Conservation (phyloP, 2,329 filamentous ascomycete genomes). For the Pezicula neosporulosa region DNA sequence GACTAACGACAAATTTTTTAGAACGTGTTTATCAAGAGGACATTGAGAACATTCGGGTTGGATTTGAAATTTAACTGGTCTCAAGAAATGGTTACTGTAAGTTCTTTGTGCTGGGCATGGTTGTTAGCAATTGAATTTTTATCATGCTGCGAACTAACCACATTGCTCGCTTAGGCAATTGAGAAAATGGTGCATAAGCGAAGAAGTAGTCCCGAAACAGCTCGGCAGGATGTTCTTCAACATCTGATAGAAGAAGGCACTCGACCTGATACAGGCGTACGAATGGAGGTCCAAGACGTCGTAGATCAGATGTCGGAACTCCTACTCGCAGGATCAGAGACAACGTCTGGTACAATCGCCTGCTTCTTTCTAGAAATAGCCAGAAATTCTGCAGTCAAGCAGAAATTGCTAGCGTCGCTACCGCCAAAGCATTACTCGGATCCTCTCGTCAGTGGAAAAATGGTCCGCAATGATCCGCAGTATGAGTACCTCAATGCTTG, state of each 20-base stretch:
- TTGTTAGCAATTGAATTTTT: not conserved
- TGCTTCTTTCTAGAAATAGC: slow-evolving; percentile 25
- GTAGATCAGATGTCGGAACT: slow-evolving; percentile 14
- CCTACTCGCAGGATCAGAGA: slow-evolving; percentile 25
- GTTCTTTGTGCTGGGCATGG: not conserved
- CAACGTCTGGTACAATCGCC: slow-evolving; percentile 23
- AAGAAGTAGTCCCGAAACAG: not conserved
- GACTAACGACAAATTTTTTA: not conserved
- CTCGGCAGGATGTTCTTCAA: slow-evolving; percentile 13
- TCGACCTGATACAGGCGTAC: slow-evolving; percentile 11
- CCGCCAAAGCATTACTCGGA: not conserved
- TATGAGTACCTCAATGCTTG: slow-evolving; percentile 6
- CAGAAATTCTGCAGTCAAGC: slow-evolving; percentile 17
- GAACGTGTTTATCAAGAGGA: slow-evolving; percentile 16
- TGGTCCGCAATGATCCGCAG: not conserved
- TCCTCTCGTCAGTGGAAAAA: slow-evolving; percentile 2
- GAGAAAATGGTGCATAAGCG: slow-evolving; percentile 6
- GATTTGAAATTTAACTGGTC: slow-evolving; percentile 19
- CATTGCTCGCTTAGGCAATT: slow-evolving; percentile 9
- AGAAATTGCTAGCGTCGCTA: slow-evolving; percentile 8
- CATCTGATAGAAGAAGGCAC: slow-evolving; percentile 17
- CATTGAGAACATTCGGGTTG: slow-evolving; percentile 10
- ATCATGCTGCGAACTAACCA: not conserved
- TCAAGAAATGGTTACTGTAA: slow-evolving; percentile 11
- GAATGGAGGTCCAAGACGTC: slow-evolving; percentile 4